Evolutionary conservation across 441 rosid genomes (phyloP).

Genomic region (Populus hybrid): DNA sequence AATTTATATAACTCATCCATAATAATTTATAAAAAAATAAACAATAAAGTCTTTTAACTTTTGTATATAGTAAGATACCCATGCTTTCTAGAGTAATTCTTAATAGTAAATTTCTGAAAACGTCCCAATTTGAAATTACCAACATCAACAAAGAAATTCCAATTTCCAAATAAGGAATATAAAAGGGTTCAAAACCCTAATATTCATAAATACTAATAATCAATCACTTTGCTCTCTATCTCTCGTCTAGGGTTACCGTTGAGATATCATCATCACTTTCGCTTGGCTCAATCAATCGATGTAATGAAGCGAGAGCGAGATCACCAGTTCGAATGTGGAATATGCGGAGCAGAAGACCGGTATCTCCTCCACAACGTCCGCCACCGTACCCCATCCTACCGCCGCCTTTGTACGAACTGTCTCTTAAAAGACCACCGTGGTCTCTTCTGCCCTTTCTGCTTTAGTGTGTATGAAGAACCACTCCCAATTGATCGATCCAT

Average conservation of each 20-base stretch:
- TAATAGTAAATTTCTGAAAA: neutral
- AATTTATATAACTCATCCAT: too few relatives aligned
- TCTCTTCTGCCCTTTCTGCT: conserved; percentile 65
- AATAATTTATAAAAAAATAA: too few relatives aligned
- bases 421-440: conserved; percentile 54
- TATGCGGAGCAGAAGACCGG: conserved; percentile 41
- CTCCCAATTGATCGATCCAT: conserved; percentile 31
- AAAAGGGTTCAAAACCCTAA: too few relatives aligned
- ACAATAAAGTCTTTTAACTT: too few relatives aligned
- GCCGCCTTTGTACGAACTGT: conserved; percentile 73
- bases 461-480: conserved; percentile 32
- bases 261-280: neutral
- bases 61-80: too few relatives aligned
- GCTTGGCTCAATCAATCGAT: neutral
- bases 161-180: too few relatives aligned
- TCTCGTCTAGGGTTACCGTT: neutral
- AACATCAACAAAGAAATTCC: neutral
- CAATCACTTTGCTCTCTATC: too few relatives aligned
- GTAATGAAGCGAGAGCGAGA: conserved; percentile 12
- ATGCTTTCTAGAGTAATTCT: too few relatives aligned
- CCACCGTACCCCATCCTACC: conserved; percentile 35
- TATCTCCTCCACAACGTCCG: conserved; percentile 55
- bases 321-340: conserved; percentile 40
- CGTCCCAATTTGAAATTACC: neutral
- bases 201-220: too few relatives aligned